Base-by-base conservation (phyloP, 805 yeast species). In the Lachancea sp. region DNA sequence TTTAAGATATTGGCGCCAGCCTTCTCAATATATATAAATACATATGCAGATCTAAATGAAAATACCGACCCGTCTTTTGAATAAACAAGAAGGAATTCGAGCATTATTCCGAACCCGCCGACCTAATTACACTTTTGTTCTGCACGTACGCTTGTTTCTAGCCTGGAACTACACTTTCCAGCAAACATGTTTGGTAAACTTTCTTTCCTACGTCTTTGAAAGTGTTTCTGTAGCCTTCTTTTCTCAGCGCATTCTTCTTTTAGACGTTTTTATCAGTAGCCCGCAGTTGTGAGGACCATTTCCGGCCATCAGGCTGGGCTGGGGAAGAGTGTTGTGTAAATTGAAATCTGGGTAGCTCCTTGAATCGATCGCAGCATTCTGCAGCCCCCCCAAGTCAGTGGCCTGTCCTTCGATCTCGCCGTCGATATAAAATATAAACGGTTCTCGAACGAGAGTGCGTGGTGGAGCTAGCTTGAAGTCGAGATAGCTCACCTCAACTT, bases 271-370 rank as follows among this genome's bases (percentile, higher is more conserved):
- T n/a, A n/a, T n/a, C n/a, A n/a, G n/a, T n/a, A n/a, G n/a, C n/a
- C n/a, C n/a, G n/a, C n/a, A n/a, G n/a, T n/a, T n/a, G n/a, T n/a
- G n/a, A n/a, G n/a, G n/a, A n/a, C n/a, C n/a, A n/a, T n/a, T n/a
- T n/a, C n/a, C n/a, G n/a, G 18, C 9, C 11, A 36, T 36, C 39
- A 25, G 31, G 39, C 39, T 36, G 39, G 39, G 22, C n/a, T 36
- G 31, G 20, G 19, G 17, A 3, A 25, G 27, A 25, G 25, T 35
- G 31, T 29, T 29, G 7, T 29, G 31, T 11, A 12, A 29, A 29
- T 12, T 29, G 13, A n/a, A n/a, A n/a, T 29, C 31, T 29, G 15
- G 31, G 13, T 11, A 13, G 31, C 15, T 13, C 15, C 13, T 12
- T 5, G 31, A 13, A 11, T 11, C 31, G 31, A 11, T 12, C 13